These are phyloP conservation scores for Phlebopus sp. DNA, from an alignment of 1,284 basidiomycete genomes.

Conservation along the genomic window DNA sequence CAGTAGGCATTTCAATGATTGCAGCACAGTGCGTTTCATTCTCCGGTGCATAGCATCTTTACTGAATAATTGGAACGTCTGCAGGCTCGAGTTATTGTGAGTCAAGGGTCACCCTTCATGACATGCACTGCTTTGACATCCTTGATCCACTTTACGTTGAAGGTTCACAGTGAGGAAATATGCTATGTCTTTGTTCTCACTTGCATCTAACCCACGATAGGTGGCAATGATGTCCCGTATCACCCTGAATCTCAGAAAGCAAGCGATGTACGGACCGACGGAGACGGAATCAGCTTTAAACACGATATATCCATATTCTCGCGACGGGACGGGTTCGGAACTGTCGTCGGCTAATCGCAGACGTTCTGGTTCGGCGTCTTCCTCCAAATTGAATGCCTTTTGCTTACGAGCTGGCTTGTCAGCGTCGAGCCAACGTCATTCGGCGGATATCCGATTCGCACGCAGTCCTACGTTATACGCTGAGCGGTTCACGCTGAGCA, in stretches of 20 bases:
- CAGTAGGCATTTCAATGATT: constrained; percentile 40
- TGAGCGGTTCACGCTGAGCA: constrained; percentile 1
- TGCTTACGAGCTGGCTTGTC: not conserved
- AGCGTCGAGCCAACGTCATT: not conserved
- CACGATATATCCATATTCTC: not conserved
- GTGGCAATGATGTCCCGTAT: constrained; percentile 49
- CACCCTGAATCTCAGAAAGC: constrained; percentile 38
- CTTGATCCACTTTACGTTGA: not conserved
- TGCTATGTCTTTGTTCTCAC: not conserved
- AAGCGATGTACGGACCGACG: constrained; percentile 2
- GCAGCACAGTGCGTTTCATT: constrained; percentile 42
- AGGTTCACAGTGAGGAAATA: constrained; percentile 32
- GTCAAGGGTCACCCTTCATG: constrained; percentile 12
- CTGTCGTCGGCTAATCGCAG: not conserved
- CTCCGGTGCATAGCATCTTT: not conserved
- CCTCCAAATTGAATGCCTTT: not conserved
- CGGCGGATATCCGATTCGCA: not conserved
- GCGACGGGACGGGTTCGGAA: not conserved
- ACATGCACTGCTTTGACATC: not conserved
- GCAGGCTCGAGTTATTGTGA: constrained; percentile 45
- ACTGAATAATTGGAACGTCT: not conserved
- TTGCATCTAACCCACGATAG: constrained; percentile 15
- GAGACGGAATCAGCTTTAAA: not conserved
- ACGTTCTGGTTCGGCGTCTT: not conserved
- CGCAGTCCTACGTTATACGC: not conserved